Percentiles rank a stretch among this genome's conserved stretches.
phyloP scores from a whole-genome alignment of 2,329 filamentous ascomycete genomes.

The Pseudogymnoascus sp. region DNA sequence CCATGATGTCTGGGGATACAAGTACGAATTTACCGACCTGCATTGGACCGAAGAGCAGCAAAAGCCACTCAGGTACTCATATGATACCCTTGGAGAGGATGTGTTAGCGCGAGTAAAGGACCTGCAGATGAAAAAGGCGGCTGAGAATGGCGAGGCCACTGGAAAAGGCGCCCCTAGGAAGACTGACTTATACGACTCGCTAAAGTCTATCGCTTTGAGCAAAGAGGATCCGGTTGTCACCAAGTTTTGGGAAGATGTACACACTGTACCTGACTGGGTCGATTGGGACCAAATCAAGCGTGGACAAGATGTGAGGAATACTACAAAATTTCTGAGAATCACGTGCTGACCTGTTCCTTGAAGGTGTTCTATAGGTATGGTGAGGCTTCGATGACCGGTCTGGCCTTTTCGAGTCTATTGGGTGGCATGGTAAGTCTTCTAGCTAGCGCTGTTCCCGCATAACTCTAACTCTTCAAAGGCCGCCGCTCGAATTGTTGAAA shows the following conservation, averaged over 20 bases:
- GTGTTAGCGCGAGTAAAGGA: constrained; percentile 24
- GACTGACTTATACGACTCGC: constrained; percentile 23
- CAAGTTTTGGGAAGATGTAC: constrained; percentile 50
- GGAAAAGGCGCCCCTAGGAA: constrained; percentile 13
- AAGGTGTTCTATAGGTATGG: constrained; percentile 55
- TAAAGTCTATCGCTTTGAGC: background rate
- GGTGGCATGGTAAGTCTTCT: constrained; percentile 25
- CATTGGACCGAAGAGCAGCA: constrained; percentile 54
- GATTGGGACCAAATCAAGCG: constrained; percentile 59
- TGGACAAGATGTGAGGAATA: constrained; percentile 43
- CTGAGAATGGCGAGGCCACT: background rate
- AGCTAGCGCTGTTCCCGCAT: background rate
- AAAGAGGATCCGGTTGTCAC: background rate
- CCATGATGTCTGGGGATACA: constrained; percentile 46
- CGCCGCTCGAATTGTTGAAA: constrained; percentile 55
- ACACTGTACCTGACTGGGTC: constrained; percentile 56
- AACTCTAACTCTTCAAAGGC: constrained; percentile 24
- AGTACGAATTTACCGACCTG: constrained; percentile 56
- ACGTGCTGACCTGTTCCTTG: constrained; percentile 12
- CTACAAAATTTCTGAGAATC: constrained; percentile 26
- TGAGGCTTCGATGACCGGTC: constrained; percentile 48
- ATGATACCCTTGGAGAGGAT: constrained; percentile 58
- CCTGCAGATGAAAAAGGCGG: constrained; percentile 1
- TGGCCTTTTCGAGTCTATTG: constrained; percentile 33
- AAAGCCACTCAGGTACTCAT: constrained; percentile 51